phyloP scores from a whole-genome alignment of 169 alveolate species.

The Plasmodium gallinaceum region DNA sequence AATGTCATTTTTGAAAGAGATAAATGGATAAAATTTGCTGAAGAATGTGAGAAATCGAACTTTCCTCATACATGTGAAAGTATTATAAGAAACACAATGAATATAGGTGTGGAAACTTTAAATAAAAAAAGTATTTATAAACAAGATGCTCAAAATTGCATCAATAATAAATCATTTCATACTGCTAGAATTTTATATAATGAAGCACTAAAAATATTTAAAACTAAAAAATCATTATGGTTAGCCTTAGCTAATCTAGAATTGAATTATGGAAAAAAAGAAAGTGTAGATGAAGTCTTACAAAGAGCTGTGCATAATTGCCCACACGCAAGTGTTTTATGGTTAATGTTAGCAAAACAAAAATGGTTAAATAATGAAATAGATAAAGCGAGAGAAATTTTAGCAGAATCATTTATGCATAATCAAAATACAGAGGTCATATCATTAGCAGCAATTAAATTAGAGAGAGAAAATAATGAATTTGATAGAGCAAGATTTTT shows the following conservation, averaged over 20 bases:
- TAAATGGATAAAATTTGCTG: conserved; percentile 95
- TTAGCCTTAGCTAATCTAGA: conserved; percentile 96
- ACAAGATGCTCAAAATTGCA: conserved; percentile 89
- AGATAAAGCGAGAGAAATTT: conserved; percentile 90
- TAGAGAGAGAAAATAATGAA: conserved; percentile 93
- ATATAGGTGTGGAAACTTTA: conserved; percentile 85
- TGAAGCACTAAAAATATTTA: conserved; percentile 89
- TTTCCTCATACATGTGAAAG: conserved; percentile 91
- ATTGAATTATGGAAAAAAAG: conserved; percentile 91
- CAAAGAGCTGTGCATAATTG: conserved; percentile 91
- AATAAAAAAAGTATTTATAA: conserved; percentile 83
- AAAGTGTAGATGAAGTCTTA: conserved; percentile 88
- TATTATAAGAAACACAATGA: conserved; percentile 88
- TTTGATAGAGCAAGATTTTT: conserved; percentile 94
- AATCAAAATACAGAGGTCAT: conserved; percentile 91
- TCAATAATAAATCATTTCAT: conserved; percentile 85
- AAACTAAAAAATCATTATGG: conserved; percentile 92
- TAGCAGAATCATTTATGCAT: conserved; percentile 91
- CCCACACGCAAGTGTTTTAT: conserved; percentile 93
- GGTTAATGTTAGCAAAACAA: conserved; percentile 95
- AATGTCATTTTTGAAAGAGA: conserved; percentile 89
- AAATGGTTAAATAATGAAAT: conserved; percentile 93
- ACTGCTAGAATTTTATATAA: conserved; percentile 92
- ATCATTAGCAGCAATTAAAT: conserved; percentile 92
- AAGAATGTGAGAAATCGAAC: conserved; percentile 90